Percentiles rank a stretch among this genome's conserved stretches.
phyloP scores from a whole-genome alignment of 305 asterid species.

The Rubia balearica region DNA sequence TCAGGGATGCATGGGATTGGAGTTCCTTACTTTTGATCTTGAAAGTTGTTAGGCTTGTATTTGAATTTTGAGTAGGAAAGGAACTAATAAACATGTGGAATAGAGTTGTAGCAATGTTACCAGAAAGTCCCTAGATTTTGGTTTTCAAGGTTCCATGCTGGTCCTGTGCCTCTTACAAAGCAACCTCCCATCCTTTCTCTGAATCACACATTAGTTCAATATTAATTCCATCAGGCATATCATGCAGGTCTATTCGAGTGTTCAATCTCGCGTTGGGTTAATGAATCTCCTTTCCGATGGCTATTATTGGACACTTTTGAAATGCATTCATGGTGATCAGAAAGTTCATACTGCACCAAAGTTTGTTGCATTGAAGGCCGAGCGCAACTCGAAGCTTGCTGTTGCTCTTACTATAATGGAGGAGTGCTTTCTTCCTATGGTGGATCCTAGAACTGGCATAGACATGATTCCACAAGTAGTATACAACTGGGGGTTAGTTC shows the following conservation, averaged over 20 bases:
- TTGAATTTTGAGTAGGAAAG: not conserved
- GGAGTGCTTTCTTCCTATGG: slow-evolving; percentile 94
- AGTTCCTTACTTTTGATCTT: slow-evolving; percentile 3
- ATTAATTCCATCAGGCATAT: slow-evolving; percentile 8
- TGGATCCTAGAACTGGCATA: slow-evolving; percentile 81
- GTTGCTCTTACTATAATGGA: slow-evolving; percentile 89
- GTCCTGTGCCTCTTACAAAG: not conserved
- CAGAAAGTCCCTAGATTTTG: not conserved
- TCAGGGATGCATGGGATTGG: not conserved
- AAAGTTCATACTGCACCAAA: slow-evolving; percentile 53
- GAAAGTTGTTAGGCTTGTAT: not conserved
- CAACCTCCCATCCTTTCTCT: slow-evolving; percentile 1
- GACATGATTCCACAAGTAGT: slow-evolving; percentile 95
- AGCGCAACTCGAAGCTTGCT: slow-evolving; percentile 88
- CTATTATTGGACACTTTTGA: slow-evolving; percentile 73
- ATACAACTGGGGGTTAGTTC: slow-evolving; percentile 88
- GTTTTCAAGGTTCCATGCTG: not conserved
- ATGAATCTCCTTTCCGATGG: slow-evolving; percentile 55
- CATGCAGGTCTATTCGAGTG: slow-evolving; percentile 69
- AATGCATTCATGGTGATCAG: slow-evolving; percentile 74
- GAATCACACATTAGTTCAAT: not conserved
- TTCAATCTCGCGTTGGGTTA: slow-evolving; percentile 63
- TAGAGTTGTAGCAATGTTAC: not conserved
- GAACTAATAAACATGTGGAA: not conserved
- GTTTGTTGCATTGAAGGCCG: slow-evolving; percentile 67